phyloP scores from a whole-genome alignment of 1,284 basidiomycete species.

The Dichomitus squalens region DNA sequence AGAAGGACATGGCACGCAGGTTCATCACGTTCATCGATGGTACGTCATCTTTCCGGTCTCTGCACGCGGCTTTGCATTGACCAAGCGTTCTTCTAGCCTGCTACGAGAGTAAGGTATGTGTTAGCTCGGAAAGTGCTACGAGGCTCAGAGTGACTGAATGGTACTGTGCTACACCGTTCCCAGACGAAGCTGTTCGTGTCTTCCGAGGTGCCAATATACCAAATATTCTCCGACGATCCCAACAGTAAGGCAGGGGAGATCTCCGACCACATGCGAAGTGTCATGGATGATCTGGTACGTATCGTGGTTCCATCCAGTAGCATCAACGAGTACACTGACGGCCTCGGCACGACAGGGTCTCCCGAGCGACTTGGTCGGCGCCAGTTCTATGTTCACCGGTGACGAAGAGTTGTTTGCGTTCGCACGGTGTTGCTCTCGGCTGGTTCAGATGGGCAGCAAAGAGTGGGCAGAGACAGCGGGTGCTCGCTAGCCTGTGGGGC shows the following conservation, averaged over 20 bases:
- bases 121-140: neutral
- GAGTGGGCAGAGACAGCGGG: slow-evolving; percentile 79
- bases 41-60: slow-evolving; percentile 33
- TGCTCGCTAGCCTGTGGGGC: slow-evolving; percentile 18
- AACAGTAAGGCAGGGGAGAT: slow-evolving; percentile 43
- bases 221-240: slow-evolving; percentile 82
- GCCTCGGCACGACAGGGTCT: slow-evolving; percentile 63
- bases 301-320: neutral
- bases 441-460: slow-evolving; percentile 90
- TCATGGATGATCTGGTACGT: slow-evolving; percentile 89
- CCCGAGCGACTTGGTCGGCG: slow-evolving; percentile 71
- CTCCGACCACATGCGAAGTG: slow-evolving; percentile 81
- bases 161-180: neutral
- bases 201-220: slow-evolving; percentile 87
- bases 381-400: slow-evolving; percentile 87
- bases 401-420: slow-evolving; percentile 97
- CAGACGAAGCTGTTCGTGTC: slow-evolving; percentile 89
- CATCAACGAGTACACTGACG: neutral
- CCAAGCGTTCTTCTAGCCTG: slow-evolving; percentile 54
- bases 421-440: slow-evolving; percentile 86
- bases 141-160: neutral
- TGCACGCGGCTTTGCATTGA: slow-evolving; percentile 1
- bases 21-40: slow-evolving; percentile 99
- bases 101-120: slow-evolving; percentile 82
- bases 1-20: slow-evolving; percentile 90